Evolutionary conservation across 2,329 filamentous ascomycete genomes (phyloP), one percentile per base, ranked within the genome.

Genomic region (Xylaria sp.): DNA sequence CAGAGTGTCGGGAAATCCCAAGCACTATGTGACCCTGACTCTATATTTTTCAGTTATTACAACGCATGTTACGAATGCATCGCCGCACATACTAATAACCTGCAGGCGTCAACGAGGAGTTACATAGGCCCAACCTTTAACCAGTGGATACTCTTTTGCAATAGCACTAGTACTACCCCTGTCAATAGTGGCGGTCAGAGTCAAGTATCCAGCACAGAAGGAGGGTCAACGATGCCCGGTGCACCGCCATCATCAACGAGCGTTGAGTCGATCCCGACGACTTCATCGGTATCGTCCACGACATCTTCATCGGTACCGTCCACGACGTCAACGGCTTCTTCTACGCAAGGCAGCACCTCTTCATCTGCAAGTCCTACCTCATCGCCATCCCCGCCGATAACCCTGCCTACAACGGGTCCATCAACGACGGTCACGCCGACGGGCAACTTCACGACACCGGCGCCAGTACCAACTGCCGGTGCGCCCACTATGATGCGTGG

Each of bases 141-240:
- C 0, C 84, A 87, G 71, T 88, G 78, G 64, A 5, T 85, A 36
- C 71, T 76, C 39, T 89, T 77, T 73, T 90, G 88, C 71, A 27
- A 76, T 0, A 12, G 65, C 1, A 59, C 11, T 0, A n/a, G 34
- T 14, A 11, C 65, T 4, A 36, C 2, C 27, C 12, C 61, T 3
- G 42, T 50, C 36, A 45, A 36, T 24, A 69, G 64, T 27, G 42
- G 65, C 3, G 54, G 68, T 2, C 64, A 66, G 50, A 36, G 51
- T 17, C 69, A 73, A 12, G 71, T 73, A 8, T 67, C 73, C 7
- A 70, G 12, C 27, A 61, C 66, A 5, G 2, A 8, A 5, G 61
- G 17, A 4, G 66, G 47, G 6, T 61, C 74, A 12, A 76, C 73
- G 3, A 61, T 21, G 9, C 2, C 63, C 2, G 76, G 76, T 17